A percentile compares a stretch with the other conserved stretches of the same genome.
phyloP scores from a whole-genome alignment of 305 asterid genomes.

The Withania somnifera region DNA sequence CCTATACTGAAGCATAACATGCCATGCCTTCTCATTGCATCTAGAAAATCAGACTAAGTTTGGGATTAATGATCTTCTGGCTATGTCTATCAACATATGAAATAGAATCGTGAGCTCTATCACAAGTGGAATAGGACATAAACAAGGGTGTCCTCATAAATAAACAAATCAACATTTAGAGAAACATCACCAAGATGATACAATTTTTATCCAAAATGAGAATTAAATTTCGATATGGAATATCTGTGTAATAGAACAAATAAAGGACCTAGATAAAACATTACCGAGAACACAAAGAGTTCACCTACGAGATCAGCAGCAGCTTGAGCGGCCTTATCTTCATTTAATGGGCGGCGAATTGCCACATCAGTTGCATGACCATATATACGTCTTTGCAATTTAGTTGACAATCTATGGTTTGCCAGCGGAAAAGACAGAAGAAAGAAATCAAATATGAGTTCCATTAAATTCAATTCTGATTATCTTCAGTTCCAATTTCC shows the following conservation, averaged over 20 bases:
- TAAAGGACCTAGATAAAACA: background rate
- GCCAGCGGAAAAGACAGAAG: constrained; percentile 35
- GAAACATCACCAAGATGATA: background rate
- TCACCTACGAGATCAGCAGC: constrained; percentile 91
- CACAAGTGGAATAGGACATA: background rate
- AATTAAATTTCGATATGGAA: background rate
- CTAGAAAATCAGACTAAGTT: background rate
- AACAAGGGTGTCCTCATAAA: background rate
- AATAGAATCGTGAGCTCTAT: background rate
- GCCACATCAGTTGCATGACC: constrained; percentile 66
- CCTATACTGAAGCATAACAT: background rate
- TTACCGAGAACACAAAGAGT: constrained; percentile 63
- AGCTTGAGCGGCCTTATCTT: constrained; percentile 84
- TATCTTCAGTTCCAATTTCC: background rate
- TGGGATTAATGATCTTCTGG: background rate
- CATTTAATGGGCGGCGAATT: constrained; percentile 78
- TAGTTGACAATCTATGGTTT: constrained; percentile 67
- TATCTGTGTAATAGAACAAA: background rate
- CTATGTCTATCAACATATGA: background rate
- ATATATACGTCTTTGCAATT: constrained; percentile 65
- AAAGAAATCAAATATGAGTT: background rate
- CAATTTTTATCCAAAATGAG: background rate
- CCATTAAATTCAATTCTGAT: background rate
- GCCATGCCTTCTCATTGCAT: background rate
- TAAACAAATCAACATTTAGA: background rate